A percentile compares a stretch with the other conserved stretches of the same genome.
phyloP scores from a whole-genome alignment of 345 rosid species.

The Populus pruinosa region DNA sequence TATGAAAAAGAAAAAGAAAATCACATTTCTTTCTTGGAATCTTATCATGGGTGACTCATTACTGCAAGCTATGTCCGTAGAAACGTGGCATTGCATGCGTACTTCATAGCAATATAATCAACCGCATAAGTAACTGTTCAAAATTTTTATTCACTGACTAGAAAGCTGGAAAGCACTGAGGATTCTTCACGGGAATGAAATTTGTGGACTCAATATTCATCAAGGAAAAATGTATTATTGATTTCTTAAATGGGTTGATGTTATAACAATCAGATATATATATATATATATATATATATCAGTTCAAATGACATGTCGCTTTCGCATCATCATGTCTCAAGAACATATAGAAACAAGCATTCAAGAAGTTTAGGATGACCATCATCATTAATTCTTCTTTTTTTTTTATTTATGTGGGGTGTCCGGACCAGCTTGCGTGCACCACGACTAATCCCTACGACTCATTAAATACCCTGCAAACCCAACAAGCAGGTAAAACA shows the following conservation, averaged over 20 bases:
- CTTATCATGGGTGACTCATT: too few relatives aligned
- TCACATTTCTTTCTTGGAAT: too few relatives aligned
- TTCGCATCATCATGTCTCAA: neutral
- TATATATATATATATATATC: neutral
- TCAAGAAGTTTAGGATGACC: conserved; percentile 1
- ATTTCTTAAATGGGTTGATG: neutral
- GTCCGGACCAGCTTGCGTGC: too few relatives aligned
- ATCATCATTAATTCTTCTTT: conserved; percentile 14
- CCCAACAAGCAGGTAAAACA: too few relatives aligned
- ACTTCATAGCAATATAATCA: too few relatives aligned
- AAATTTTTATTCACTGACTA: neutral
- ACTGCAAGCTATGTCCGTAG: too few relatives aligned
- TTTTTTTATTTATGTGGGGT: too few relatives aligned
- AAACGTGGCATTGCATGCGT: too few relatives aligned
- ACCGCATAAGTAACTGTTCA: neutral
- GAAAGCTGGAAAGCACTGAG: neutral
- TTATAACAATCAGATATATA: neutral
- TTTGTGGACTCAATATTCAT: neutral
- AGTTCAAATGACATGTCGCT: neutral
- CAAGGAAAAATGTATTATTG: neutral
- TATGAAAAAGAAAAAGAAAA: too few relatives aligned
- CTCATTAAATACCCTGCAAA: too few relatives aligned
- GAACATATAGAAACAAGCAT: neutral
- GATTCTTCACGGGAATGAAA: neutral
- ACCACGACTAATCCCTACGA: too few relatives aligned